A percentile compares a stretch with the other conserved stretches of the same genome.
Conservation (phyloP, 2,329 filamentous ascomycete genomes). For the Colletotrichum echinochloae region DNA sequence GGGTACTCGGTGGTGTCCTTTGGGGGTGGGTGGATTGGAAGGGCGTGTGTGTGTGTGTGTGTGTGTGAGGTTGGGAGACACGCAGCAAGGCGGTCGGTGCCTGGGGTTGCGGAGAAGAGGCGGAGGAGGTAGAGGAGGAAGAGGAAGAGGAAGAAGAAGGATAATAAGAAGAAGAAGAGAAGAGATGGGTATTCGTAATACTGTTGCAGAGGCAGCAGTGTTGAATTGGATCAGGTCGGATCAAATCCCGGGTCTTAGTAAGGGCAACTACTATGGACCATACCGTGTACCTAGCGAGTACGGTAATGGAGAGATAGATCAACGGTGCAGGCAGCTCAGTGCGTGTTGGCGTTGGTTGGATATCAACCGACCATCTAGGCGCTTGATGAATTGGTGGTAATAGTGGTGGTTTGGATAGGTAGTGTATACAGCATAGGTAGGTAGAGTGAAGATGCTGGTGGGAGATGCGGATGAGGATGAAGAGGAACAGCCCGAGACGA, state of each 20-base stretch:
- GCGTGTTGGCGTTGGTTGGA: background rate
- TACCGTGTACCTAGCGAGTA: background rate
- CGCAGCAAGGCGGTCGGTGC: slow-evolving; percentile 9
- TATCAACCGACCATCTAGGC: background rate
- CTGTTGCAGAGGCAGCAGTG: slow-evolving; percentile 18
- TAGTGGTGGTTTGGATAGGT: background rate
- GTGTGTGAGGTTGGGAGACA: slow-evolving; percentile 10
- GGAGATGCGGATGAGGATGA: background rate
- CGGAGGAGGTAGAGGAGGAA: background rate
- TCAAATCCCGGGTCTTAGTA: background rate
- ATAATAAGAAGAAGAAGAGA: background rate
- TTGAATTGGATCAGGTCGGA: slow-evolving; percentile 3
- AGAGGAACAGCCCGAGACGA: background rate
- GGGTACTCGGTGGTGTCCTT: slow-evolving; percentile 15
- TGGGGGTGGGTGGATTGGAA: slow-evolving; percentile 7
- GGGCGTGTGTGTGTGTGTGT: background rate
- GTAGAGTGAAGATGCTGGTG: background rate
- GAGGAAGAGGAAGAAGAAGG: background rate
- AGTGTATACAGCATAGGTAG: no score
- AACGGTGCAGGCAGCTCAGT: background rate
- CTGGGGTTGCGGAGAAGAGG: slow-evolving; percentile 8
- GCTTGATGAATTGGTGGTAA: background rate
- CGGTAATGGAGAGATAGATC: background rate
- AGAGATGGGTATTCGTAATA: background rate
- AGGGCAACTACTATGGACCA: background rate